Conservation (phyloP, 768 basidiomycete species). For the Kwoniella heveanensis region DNA sequence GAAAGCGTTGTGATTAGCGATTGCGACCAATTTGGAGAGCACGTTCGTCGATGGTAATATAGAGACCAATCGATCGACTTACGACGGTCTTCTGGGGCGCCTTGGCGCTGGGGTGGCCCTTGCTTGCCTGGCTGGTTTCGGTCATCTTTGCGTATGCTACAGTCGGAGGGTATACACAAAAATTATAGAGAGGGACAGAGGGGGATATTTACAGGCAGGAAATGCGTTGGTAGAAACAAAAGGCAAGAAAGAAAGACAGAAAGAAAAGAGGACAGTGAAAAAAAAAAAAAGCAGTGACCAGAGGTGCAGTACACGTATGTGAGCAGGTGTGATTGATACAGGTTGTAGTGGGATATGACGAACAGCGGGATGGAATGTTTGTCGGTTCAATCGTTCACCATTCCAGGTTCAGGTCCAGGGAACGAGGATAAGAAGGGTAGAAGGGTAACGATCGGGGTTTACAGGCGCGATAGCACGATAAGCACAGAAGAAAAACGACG, state of each 20-base stretch:
- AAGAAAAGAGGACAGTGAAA: too few relatives aligned
- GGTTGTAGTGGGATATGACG: background rate
- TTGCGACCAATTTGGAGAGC: background rate
- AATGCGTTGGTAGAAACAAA: background rate
- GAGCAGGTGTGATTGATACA: background rate
- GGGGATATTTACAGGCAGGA: background rate
- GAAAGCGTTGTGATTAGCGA: too few relatives aligned
- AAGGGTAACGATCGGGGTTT: background rate
- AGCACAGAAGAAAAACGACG: slow-evolving; percentile 2
- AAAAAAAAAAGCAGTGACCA: background rate
- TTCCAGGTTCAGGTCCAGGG: slow-evolving; percentile 1
- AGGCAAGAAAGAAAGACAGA: background rate
- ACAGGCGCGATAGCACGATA: background rate
- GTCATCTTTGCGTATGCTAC: slow-evolving; percentile 16
- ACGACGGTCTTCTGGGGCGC: slow-evolving; percentile 51
- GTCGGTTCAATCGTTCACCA: background rate
- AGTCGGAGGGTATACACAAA: background rate
- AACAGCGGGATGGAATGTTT: background rate
- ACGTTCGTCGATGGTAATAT: background rate
- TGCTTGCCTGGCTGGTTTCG: slow-evolving; percentile 15
- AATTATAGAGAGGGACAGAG: background rate
- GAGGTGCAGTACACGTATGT: background rate
- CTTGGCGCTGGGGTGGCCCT: slow-evolving; percentile 44
- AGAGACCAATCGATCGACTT: slow-evolving; percentile 13
- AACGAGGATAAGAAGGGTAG: background rate